Evolutionary conservation across 202 grass and related monocot species (phyloP).

Genomic region (Dendrocalamus latiflorus): DNA sequence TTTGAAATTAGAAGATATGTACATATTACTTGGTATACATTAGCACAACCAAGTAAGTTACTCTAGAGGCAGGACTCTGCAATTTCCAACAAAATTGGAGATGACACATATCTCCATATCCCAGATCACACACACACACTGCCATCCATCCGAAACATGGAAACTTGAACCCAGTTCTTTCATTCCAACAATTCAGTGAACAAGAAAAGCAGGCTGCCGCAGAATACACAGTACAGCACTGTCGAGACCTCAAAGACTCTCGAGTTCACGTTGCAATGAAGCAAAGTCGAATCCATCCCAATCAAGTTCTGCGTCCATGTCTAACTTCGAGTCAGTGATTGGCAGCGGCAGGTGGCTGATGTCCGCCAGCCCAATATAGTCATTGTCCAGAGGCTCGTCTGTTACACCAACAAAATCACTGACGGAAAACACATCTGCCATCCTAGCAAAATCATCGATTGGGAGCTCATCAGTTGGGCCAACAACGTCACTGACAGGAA

Average conservation of each 20-base stretch:
- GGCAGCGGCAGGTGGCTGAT: slow-evolving; percentile 41
- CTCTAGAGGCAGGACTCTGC: slow-evolving; percentile 16
- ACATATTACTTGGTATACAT: slow-evolving; percentile 17
- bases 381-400: neutral
- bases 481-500: slow-evolving; percentile 13
- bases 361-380: too few relatives aligned
- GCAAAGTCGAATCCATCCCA: slow-evolving; percentile 32
- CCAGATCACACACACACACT: neutral
- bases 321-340: slow-evolving; percentile 1
- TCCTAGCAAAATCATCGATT: slow-evolving; percentile 12
- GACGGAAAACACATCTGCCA: slow-evolving; percentile 20
- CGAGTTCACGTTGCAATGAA: slow-evolving; percentile 14
- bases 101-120: neutral
- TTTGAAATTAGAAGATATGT: slow-evolving; percentile 9
- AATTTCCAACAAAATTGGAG: slow-evolving; percentile 18
- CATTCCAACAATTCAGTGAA: neutral
- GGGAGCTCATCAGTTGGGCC: neutral
- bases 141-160: neutral
- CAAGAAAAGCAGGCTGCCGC: neutral
- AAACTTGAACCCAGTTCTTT: neutral
- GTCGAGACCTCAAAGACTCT: slow-evolving; percentile 9
- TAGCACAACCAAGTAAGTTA: neutral
- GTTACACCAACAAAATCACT: slow-evolving; percentile 7
- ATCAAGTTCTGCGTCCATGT: slow-evolving; percentile 31
- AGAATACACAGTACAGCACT: neutral